Evolutionary conservation across 805 yeast species (phyloP).

Genomic region (Ogataea siamensis): DNA sequence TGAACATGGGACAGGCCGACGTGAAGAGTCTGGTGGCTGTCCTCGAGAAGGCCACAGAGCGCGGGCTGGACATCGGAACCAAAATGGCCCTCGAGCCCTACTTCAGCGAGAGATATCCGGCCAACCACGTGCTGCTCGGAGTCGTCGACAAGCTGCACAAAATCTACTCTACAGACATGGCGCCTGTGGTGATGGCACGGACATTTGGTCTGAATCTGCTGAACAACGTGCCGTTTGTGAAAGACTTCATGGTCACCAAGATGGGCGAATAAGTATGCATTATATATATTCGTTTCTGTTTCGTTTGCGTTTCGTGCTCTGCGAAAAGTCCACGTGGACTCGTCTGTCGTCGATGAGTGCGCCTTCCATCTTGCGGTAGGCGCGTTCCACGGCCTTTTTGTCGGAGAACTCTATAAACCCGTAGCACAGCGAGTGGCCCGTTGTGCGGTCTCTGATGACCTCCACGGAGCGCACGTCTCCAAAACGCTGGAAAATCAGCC

Average conservation of each 20-base stretch:
- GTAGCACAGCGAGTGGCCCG: constrained; percentile 53
- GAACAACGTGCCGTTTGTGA: constrained; percentile 61
- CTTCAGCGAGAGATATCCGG: constrained; percentile 77
- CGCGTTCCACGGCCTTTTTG: constrained; percentile 53
- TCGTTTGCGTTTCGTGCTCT: constrained; percentile 38
- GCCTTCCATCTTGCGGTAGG: constrained; percentile 59
- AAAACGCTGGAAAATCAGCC: constrained; percentile 57
- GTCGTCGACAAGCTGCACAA: constrained; percentile 91
- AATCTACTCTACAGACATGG: constrained; percentile 68
- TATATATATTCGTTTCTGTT: constrained; percentile 1
- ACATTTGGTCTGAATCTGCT: constrained; percentile 72
- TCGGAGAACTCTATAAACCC: constrained; percentile 60
- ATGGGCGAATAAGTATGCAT: constrained; percentile 24
- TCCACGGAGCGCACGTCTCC: constrained; percentile 54
- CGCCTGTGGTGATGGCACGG: constrained; percentile 73
- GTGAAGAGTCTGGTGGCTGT: constrained; percentile 69
- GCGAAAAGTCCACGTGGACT: constrained; percentile 68
- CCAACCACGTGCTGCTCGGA: constrained; percentile 78
- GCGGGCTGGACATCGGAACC: constrained; percentile 90
- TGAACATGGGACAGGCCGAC: constrained; percentile 96
- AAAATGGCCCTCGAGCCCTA: constrained; percentile 80
- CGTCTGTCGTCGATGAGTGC: constrained; percentile 63
- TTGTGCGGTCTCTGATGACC: constrained; percentile 45
- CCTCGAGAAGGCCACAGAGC: constrained; percentile 61
- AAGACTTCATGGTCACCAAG: constrained; percentile 63